Evolutionary conservation across 805 yeast species (phyloP).

Genomic region (Jamesozyma piceae): DNA sequence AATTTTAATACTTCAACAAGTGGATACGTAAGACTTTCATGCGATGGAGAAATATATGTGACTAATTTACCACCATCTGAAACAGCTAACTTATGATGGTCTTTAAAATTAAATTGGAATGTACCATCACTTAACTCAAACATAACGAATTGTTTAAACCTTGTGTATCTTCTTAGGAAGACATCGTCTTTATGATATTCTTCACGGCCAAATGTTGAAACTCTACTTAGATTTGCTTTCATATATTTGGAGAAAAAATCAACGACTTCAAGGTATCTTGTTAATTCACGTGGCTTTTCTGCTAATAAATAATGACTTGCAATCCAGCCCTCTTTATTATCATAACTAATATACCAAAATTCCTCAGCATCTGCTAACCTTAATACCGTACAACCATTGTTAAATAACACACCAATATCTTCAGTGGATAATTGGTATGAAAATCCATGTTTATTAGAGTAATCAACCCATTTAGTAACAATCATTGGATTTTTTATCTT

Average conservation of each 20-base stretch:
- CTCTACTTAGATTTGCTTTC: conserved; percentile 81
- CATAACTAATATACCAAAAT: conserved; percentile 53
- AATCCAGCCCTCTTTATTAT: conserved; percentile 43
- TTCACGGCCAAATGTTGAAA: conserved; percentile 45
- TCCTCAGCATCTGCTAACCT: conserved; percentile 56
- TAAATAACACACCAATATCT: conserved; percentile 82
- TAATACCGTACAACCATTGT: conserved; percentile 73
- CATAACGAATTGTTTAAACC: conserved; percentile 76
- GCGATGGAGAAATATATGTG: conserved; percentile 72
- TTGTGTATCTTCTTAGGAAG: conserved; percentile 72
- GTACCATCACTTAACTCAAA: conserved; percentile 89
- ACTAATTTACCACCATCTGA: conserved; percentile 67
- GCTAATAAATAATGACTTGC: conserved; percentile 38
- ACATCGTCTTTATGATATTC: conserved; percentile 53
- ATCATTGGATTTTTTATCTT: conserved; percentile 47
- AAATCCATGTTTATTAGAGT: conserved; percentile 89
- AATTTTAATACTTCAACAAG: conserved; percentile 39
- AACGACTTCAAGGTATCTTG: conserved; percentile 73
- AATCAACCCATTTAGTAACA: conserved; percentile 94
- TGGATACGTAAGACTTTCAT: conserved; percentile 61
- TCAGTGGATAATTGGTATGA: conserved; percentile 87
- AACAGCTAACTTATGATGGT: conserved; percentile 81
- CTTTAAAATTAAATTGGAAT: conserved; percentile 89
- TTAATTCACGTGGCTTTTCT: conserved; percentile 39
- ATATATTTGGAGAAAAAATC: conserved; percentile 85